Evolutionary conservation across 306 rosid genomes (phyloP).

Genomic region (Mimosa bimucronata): DNA sequence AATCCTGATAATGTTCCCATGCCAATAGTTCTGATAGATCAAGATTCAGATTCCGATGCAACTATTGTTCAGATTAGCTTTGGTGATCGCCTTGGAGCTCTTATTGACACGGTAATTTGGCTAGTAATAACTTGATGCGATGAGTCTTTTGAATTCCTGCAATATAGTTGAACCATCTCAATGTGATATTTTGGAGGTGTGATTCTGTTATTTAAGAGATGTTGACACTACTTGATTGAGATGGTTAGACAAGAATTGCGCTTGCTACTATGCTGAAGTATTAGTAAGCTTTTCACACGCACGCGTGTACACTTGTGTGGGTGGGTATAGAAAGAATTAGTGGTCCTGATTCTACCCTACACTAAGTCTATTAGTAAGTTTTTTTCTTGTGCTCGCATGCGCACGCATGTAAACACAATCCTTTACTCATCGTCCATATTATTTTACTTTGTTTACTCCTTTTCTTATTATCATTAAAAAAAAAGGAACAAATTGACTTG

Average conservation of each 20-base stretch:
- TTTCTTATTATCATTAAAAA: not conserved
- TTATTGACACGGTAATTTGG: slow-evolving; percentile 81
- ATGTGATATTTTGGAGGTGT: slow-evolving; percentile 22
- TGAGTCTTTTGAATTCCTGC: slow-evolving; percentile 13
- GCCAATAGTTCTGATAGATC: slow-evolving; percentile 87
- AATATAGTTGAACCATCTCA: slow-evolving; percentile 17
- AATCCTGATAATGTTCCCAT: slow-evolving; percentile 62
- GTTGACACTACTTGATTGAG: too few relatives aligned
- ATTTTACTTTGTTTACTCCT: not conserved
- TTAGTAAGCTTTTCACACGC: not conserved
- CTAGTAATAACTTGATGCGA: slow-evolving; percentile 37
- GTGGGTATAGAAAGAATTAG: not conserved
- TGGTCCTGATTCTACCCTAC: not conserved
- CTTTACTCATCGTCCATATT: not conserved
- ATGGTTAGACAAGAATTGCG: too few relatives aligned
- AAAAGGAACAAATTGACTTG: not conserved
- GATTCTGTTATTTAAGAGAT: slow-evolving; percentile 27
- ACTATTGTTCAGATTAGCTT: slow-evolving; percentile 90
- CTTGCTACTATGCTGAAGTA: not conserved
- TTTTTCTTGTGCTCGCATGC: not conserved
- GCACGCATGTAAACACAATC: not conserved
- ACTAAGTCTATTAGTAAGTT: not conserved
- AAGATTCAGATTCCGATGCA: slow-evolving; percentile 84
- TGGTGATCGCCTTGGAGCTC: slow-evolving; percentile 99
- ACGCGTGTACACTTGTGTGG: not conserved